phyloP scores from a whole-genome alignment of 257 asterid species.

The Gentiana straminea region DNA sequence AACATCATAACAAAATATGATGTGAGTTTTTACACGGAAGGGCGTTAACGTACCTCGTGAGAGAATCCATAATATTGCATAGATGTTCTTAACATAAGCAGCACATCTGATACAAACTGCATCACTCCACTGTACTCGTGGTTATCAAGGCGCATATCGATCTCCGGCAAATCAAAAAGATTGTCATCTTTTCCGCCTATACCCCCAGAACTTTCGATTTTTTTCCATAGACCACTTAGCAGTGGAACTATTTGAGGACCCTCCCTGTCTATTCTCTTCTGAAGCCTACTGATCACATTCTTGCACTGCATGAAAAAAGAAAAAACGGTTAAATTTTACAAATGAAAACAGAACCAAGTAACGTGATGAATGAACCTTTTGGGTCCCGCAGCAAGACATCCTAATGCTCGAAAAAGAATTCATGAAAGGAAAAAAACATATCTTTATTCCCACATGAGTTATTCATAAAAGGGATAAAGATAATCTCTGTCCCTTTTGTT shows the following conservation, averaged over 20 bases:
- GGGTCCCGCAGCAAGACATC: too few relatives aligned
- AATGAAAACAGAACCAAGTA: slow-evolving; percentile 1
- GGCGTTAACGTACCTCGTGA: slow-evolving; percentile 46
- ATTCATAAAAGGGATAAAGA: too few relatives aligned
- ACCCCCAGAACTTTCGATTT: slow-evolving; percentile 48
- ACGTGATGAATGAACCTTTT: not conserved
- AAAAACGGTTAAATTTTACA: slow-evolving; percentile 4
- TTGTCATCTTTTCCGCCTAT: slow-evolving; percentile 41
- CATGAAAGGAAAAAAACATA: too few relatives aligned
- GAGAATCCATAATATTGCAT: slow-evolving; percentile 65
- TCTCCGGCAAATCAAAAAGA: slow-evolving; percentile 56
- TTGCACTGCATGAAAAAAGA: slow-evolving; percentile 55
- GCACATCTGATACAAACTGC: slow-evolving; percentile 85
- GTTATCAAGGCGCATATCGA: slow-evolving; percentile 59
- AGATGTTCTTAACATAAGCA: slow-evolving; percentile 65
- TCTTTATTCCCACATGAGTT: too few relatives aligned
- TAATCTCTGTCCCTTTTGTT: too few relatives aligned
- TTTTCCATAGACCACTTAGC: slow-evolving; percentile 89
- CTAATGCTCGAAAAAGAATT: too few relatives aligned
- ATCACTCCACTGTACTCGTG: slow-evolving; percentile 56
- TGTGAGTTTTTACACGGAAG: not conserved
- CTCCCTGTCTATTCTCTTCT: slow-evolving; percentile 73
- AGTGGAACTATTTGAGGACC: slow-evolving; percentile 80
- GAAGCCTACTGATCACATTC: slow-evolving; percentile 74
- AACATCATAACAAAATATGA: too few relatives aligned